Base-by-base conservation (phyloP, 805 yeast species). In the Pachysolen tannophilus region DNA sequence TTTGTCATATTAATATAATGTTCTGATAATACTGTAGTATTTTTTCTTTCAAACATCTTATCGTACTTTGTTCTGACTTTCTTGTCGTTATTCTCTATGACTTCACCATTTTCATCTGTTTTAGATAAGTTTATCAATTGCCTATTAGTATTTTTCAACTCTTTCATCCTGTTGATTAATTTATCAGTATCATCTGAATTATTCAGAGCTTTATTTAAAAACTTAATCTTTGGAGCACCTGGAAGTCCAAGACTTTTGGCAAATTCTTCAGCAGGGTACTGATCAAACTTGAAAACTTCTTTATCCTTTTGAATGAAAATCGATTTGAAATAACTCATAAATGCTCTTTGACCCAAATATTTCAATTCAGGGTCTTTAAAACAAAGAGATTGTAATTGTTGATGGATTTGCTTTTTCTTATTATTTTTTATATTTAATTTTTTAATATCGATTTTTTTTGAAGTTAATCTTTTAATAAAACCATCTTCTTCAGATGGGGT, bases 261-360 rank as follows among this genome's bases (percentile, higher is more conserved):
- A 57, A 66, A 87, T 37, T 73, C 83, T 43, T 90, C 96, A 3
- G 80, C 61, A 3, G 95, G 94, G 3, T 90, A 53, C 32, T 75
- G 74, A 9, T 78, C 82, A 26, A 87, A 69, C 44, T 82, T 75
- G 61, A 92, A 92, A 9, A 88, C 78, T 26, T 78, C 82, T 55
- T 86, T 86, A 52, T 90, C 95, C 49, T 80, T 78, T 58, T 88
- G 97, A 31, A 92, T 65, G 52, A 80, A 79, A 5, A 92, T 72
- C 2, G 96, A 84, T 46, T 85, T 72, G 56, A 81, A 78, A 55
- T 92, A 92, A 8, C 97, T 84, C 28, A 88, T 83, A 49, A 92
- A 92, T 7, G 97, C 96, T 54, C 90, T 84, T 62, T 92, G 98
- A 1, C 92, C 98, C 49, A 92, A 64, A 53, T 92, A 90, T 57